Conservation (phyloP, 1,139 yeast species). For the Arxiozyma slooffiae region DNA sequence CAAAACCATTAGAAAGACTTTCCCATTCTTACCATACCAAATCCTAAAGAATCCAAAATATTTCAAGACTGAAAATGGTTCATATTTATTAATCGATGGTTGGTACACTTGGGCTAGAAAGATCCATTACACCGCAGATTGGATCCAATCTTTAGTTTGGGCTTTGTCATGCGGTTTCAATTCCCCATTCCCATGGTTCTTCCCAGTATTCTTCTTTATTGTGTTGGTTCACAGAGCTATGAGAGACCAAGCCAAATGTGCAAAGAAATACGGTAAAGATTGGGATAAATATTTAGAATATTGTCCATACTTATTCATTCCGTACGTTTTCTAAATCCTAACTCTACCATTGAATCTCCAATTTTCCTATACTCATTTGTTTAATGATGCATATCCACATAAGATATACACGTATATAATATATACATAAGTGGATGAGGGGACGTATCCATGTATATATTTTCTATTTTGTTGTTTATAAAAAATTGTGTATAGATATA, state of each 20-base stretch:
- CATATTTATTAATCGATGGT: conserved; percentile 78
- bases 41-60: conserved; percentile 73
- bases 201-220: conserved; percentile 79
- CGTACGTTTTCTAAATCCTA: conserved; percentile 54
- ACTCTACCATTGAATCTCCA: neutral
- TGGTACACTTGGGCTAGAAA: conserved; percentile 92
- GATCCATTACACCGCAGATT: conserved; percentile 92
- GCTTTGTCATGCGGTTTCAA: conserved; percentile 80
- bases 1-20: conserved; percentile 61
- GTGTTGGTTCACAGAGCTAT: conserved; percentile 81
- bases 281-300: conserved; percentile 80
- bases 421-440: neutral
- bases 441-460: neutral
- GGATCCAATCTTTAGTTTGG: conserved; percentile 82
- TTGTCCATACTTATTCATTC: conserved; percentile 89
- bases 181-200: conserved; percentile 92
- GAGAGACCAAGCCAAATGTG: conserved; percentile 80
- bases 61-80: conserved; percentile 77
- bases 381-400: neutral
- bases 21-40: conserved; percentile 87
- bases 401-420: neutral
- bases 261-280: conserved; percentile 80
- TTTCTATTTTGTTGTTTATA: neutral
- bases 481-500: neutral
- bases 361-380: neutral